These are phyloP conservation scores for Eucalyptus melliodora DNA, from an alignment of 345 rosid genomes.

Conservation along the genomic window DNA sequence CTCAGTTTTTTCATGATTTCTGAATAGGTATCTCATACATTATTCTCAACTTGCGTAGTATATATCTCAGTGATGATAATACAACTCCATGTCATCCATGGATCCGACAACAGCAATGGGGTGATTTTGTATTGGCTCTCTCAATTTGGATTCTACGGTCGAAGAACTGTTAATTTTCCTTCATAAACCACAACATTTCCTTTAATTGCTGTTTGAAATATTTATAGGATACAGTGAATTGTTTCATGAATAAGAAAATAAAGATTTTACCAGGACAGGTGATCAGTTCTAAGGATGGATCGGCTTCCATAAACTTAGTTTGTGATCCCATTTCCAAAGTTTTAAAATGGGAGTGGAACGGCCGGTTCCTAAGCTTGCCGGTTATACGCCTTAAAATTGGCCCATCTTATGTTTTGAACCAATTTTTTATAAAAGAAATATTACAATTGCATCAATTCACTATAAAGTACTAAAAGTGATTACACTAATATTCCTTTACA, in stretches of 20 bases:
- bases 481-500: neutral
- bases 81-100: neutral
- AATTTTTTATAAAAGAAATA: neutral
- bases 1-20: neutral
- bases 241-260: neutral
- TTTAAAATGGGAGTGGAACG: no score
- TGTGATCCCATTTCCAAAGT: neutral
- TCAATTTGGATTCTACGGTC: neutral
- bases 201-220: neutral
- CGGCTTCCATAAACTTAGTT: neutral
- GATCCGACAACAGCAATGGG: neutral
- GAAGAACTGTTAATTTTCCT: neutral
- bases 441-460: neutral
- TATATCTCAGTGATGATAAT: neutral
- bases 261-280: neutral
- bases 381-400: neutral
- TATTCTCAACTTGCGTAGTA: neutral
- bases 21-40: neutral
- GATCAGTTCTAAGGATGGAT: neutral
- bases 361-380: neutral
- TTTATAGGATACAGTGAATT: neutral
- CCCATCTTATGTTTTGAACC: neutral
- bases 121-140: neutral
- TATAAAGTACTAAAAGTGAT: neutral
- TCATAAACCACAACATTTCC: neutral